Conservation (phyloP, 2,329 filamentous ascomycete genomes). For the Botryosphaeria dothidea region DNA sequence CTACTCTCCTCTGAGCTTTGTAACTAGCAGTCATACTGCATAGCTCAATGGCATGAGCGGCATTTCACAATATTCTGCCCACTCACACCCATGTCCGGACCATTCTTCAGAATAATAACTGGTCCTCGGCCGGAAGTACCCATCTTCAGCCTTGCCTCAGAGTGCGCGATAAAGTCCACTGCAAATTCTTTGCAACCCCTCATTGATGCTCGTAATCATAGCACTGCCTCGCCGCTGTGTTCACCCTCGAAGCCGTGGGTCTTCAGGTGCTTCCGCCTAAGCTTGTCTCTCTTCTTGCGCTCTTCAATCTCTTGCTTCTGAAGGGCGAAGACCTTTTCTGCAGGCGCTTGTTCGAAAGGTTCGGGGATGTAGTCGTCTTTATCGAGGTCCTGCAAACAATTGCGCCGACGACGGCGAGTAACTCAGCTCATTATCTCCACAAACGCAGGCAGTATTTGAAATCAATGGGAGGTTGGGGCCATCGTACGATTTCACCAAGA, state of each 20-base stretch:
- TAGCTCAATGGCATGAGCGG: constrained; percentile 14
- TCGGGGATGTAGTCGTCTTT: constrained; percentile 84
- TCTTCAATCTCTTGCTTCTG: constrained; percentile 70
- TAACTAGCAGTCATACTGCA: not conserved
- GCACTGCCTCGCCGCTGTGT: constrained; percentile 16
- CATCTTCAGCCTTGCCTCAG: not conserved
- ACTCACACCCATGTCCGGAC: not conserved
- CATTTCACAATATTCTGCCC: constrained; percentile 24
- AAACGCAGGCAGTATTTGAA: too few species aligned
- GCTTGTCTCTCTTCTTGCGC: constrained; percentile 55
- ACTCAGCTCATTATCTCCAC: not conserved
- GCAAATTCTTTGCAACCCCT: not conserved
- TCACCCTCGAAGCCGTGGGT: constrained; percentile 21
- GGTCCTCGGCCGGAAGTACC: not conserved
- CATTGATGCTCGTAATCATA: not conserved
- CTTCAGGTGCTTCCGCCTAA: constrained; percentile 9
- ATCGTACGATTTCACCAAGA: constrained; percentile 76
- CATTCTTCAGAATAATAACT: not conserved
- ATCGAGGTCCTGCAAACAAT: constrained; percentile 68
- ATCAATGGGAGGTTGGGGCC: not conserved
- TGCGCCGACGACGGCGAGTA: not conserved
- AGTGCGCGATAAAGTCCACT: not conserved
- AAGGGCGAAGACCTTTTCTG: constrained; percentile 69
- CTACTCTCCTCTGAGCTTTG: not conserved
- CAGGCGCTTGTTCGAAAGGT: constrained; percentile 66